Conservation (phyloP, 352 stramenopile species). For the Phytopythium litorale region DNA sequence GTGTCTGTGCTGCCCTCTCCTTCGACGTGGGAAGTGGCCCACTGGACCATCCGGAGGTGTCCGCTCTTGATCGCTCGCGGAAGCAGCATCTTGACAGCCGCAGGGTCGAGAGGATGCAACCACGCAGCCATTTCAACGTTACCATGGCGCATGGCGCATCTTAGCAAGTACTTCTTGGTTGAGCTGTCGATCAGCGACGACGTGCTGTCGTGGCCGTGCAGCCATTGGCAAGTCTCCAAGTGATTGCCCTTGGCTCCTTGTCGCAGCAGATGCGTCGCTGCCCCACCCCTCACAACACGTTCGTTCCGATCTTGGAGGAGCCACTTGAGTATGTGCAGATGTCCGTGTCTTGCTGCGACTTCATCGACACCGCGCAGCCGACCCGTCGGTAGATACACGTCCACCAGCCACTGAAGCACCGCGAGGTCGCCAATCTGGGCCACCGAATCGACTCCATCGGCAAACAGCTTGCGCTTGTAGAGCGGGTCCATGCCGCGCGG, state of each 20-base stretch:
- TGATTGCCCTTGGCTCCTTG: not conserved
- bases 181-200: not conserved
- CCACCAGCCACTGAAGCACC: not conserved
- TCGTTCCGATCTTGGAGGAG: not conserved
- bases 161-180: not conserved
- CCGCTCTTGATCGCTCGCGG: not conserved
- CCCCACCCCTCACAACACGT: not conserved
- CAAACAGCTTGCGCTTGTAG: not conserved
- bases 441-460: not conserved
- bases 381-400: not conserved
- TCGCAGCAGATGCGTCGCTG: not conserved
- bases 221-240: not conserved
- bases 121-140: not conserved
- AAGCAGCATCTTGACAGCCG: not conserved
- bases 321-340: not conserved
- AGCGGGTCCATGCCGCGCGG: not conserved
- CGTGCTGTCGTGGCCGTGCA: not conserved
- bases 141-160: not conserved
- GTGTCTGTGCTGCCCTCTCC: not conserved
- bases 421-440: not conserved
- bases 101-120: not conserved
- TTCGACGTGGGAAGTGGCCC: not conserved
- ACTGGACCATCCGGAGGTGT: not conserved
- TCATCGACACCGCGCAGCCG: not conserved
- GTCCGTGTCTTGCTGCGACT: not conserved